Conservation (phyloP, 129 eudicot species). For the Artemisia tridentata region DNA sequence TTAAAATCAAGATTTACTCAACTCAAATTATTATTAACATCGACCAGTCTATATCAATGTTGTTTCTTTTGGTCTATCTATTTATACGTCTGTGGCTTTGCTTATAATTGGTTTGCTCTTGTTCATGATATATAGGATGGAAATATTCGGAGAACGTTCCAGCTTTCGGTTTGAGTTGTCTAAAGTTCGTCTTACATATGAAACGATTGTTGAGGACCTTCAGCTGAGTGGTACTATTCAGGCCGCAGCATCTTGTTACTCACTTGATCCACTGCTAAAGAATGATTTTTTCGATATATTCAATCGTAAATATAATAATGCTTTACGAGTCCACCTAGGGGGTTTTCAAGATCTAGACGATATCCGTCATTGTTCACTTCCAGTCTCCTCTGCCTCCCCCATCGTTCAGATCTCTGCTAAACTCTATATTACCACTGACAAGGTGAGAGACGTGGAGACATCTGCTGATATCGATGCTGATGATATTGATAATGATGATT, state of each 20-base stretch:
- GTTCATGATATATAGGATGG: neutral
- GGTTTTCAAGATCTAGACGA: neutral
- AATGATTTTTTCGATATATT: no score
- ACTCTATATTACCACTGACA: conserved; percentile 3
- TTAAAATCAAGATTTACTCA: neutral
- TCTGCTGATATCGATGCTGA: neutral
- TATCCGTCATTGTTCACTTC: neutral
- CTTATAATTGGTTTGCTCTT: neutral
- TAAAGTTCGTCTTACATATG: neutral
- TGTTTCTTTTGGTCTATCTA: no score
- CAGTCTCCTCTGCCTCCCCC: neutral
- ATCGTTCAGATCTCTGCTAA: neutral
- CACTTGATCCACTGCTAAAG: neutral
- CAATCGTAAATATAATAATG: no score
- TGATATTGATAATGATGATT: neutral
- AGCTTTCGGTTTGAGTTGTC: neutral
- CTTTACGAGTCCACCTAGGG: no score
- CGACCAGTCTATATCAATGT: neutral
- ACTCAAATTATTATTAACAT: neutral
- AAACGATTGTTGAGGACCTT: neutral
- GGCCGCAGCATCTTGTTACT: neutral
- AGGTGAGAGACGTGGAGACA: neutral
- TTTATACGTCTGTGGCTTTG: neutral
- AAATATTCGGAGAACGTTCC: neutral
- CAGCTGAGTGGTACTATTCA: neutral